Conservation (phyloP, 495 filamentous ascomycete species). For the Xylaria bambusicola region DNA sequence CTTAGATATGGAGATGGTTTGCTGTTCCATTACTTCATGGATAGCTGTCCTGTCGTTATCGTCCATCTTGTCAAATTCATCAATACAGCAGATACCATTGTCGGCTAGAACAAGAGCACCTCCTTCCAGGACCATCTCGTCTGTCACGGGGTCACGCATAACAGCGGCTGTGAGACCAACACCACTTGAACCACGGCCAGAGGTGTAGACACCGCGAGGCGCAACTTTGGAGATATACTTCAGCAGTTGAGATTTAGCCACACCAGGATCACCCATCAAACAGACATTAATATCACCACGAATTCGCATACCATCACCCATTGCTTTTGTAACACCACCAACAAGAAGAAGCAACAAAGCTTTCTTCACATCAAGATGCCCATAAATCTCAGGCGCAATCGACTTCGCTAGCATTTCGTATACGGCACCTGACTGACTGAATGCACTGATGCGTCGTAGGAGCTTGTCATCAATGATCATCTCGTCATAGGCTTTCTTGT, state of each 20-base stretch:
- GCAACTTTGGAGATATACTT: constrained; percentile 99
- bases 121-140: constrained; percentile 98
- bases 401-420: constrained; percentile 94
- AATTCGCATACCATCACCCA: constrained; percentile 98
- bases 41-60: constrained; percentile 94
- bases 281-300: constrained; percentile 98
- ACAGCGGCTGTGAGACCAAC: constrained; percentile 97
- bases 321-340: constrained; percentile 93
- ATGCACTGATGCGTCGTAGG: constrained; percentile 76
- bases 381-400: constrained; percentile 96
- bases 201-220: constrained; percentile 95
- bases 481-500: constrained; percentile 96
- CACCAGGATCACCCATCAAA: constrained; percentile 98
- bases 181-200: constrained; percentile 91
- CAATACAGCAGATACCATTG: constrained; percentile 98
- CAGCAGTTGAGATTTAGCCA: constrained; percentile 95
- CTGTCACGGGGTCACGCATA: constrained; percentile 97
- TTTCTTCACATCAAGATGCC: constrained; percentile 97
- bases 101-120: constrained; percentile 94
- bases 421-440: constrained; percentile 79
- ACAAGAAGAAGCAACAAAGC: constrained; percentile 91
- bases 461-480: constrained; percentile 73
- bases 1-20: constrained; percentile 98
- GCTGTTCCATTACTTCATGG: constrained; percentile 99
- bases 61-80: constrained; percentile 99